Percentiles rank a stretch among this genome's conserved stretches.
phyloP scores from a whole-genome alignment of 371 early-diverging fungal genomes.

The Mortierella sp. region DNA sequence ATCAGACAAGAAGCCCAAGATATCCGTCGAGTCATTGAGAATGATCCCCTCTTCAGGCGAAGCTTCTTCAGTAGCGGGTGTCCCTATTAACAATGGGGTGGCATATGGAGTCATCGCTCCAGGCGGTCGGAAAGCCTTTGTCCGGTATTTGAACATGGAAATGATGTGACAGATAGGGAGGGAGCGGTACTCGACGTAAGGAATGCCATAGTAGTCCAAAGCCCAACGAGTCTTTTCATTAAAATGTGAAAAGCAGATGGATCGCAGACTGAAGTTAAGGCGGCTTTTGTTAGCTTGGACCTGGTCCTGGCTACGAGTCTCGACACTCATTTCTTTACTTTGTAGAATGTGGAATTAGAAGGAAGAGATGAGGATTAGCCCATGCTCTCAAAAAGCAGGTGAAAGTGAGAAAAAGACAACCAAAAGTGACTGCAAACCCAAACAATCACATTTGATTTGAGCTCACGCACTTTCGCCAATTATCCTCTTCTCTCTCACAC shows the following conservation, averaged over 20 bases:
- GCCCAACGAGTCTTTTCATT: conserved; percentile 56
- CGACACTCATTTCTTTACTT: conserved; percentile 5
- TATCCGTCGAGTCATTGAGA: conserved; percentile 40
- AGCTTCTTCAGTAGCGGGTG: not conserved
- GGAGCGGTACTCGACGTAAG: conserved; percentile 42
- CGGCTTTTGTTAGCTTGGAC: not conserved
- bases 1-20: conserved; percentile 37
- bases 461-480: not conserved
- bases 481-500: not conserved
- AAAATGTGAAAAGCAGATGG: conserved; percentile 50
- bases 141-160: conserved; percentile 42
- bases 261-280: conserved; percentile 16
- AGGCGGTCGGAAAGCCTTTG: conserved; percentile 6
- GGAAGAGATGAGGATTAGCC: not conserved
- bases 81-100: conserved; percentile 28
- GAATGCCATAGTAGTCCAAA: conserved; percentile 48
- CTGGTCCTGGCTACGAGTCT: not conserved
- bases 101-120: conserved; percentile 14
- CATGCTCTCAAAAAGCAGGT: not conserved
- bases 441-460: not conserved
- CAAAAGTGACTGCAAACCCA: not conserved
- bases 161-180: conserved; percentile 34
- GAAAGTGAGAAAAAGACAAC: not conserved
- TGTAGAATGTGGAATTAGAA: conserved; percentile 3
- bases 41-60: not conserved